A percentile compares a stretch with the other conserved stretches of the same genome.
These are phyloP conservation scores for Microbotryum intermedium DNA, from an alignment of 1,284 basidiomycete genomes.

Conservation along the genomic window DNA sequence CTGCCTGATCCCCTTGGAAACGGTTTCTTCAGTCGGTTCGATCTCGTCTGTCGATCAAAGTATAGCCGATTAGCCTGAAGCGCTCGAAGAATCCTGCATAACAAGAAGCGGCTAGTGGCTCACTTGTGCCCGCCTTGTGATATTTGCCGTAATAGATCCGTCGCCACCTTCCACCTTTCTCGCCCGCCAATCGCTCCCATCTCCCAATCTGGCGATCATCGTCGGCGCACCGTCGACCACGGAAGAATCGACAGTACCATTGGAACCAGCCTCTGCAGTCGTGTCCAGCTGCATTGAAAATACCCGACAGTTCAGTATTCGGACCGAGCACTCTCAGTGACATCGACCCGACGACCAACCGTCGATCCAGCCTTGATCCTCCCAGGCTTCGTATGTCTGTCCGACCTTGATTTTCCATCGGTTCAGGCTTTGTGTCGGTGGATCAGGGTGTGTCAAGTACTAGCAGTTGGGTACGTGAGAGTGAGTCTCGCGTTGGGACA, in stretches of 20 bases:
- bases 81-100: not conserved
- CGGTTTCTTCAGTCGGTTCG: constrained; percentile 16
- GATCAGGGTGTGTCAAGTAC: constrained; percentile 18
- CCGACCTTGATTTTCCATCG: constrained; percentile 18
- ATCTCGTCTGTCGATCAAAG: not conserved
- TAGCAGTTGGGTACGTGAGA: not conserved
- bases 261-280: constrained; percentile 24
- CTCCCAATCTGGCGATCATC: constrained; percentile 18
- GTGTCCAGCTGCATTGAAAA: not conserved
- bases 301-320: too few relatives aligned
- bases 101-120: too few relatives aligned
- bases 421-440: constrained; percentile 9
- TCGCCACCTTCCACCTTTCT: constrained; percentile 12
- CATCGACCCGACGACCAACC: not conserved
- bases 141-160: constrained; percentile 22
- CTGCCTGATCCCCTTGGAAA: constrained; percentile 22
- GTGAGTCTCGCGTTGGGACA: not conserved
- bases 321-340: not conserved
- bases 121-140: constrained; percentile 4
- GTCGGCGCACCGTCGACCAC: constrained; percentile 10
- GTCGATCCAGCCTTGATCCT: constrained; percentile 20
- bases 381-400: constrained; percentile 22
- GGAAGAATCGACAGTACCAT: constrained; percentile 20
- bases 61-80: not conserved
- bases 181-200: constrained; percentile 19